Base-by-base conservation (phyloP, 768 basidiomycete species). In the Russula vinacea region DNA sequence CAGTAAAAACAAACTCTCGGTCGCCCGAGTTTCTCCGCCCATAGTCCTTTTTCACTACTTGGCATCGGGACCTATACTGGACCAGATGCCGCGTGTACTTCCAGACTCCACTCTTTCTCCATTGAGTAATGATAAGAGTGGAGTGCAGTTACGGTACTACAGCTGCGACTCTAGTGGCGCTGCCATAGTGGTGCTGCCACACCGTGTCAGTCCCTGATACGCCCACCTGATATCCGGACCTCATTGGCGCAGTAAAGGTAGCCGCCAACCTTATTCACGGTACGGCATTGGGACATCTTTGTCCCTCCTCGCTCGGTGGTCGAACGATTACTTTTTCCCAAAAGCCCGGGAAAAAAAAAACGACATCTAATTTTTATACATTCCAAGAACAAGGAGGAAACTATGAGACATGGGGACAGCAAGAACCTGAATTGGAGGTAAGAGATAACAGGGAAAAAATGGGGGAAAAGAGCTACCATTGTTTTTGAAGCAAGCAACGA, bases 341-440 rank as follows among this genome's bases (percentile, higher is more conserved):
- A 60, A 44, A 16, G 16, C 16, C 39, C 39, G 0, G 16, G 14
- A 14, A 40, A 40, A 40, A 62, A 42, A 52, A 35, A 52, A 56
- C 9, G 14, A 2, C 16, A 13, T 59, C 58, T 60, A 60, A 39
- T 52, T 55, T 49, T 60, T 60, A 39, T 55, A 62, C 49, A 59
- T 64, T 55, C 57, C 57, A 54, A 54, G 33, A 54, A 24, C 17
- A 37, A 60, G 42, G 7, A n/a, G n/a, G 8, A 24, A 59, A 16
- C 62, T 49, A 64, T 60, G 47, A 54, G 52, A 64, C 45, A 64
- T 49, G 37, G 22, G 11, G 35, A 51, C 7, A 26, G 9, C n/a
- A 37, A 35, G 40, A 29, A n/a, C 58, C 19, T 60, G 58, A 13
- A 52, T 42, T 54, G 53, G n/a, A 2, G 24, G 29, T 3, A 32